Conservation (phyloP, 371 early-diverging fungal genomes). For the Massospora cicadina region DNA sequence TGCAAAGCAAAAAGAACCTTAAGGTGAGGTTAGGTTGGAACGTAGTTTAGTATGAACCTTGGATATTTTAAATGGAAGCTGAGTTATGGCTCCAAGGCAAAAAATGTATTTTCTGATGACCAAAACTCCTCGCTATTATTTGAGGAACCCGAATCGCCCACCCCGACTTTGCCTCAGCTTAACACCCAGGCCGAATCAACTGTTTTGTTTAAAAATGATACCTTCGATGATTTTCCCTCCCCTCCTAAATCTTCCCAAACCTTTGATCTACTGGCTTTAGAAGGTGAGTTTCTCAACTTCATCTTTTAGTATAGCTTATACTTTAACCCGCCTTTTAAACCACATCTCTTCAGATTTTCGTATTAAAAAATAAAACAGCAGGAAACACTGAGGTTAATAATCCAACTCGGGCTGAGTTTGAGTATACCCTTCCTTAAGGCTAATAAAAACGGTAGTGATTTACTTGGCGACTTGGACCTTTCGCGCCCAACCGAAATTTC, state of each 20-base stretch:
- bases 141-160: background rate
- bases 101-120: background rate
- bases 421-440: too few relatives aligned
- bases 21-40: too few relatives aligned
- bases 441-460: background rate
- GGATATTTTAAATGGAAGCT: background rate
- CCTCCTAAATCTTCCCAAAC: background rate
- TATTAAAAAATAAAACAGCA: too few relatives aligned
- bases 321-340: too few relatives aligned
- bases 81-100: background rate
- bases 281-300: too few relatives aligned
- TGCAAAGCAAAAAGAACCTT: too few relatives aligned
- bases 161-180: background rate
- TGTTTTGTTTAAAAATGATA: background rate
- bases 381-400: too few relatives aligned
- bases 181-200: background rate
- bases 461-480: background rate
- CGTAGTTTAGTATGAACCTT: background rate
- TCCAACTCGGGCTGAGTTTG: too few relatives aligned
- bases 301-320: too few relatives aligned
- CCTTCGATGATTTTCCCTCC: background rate
- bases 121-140: background rate
- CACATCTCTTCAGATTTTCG: too few relatives aligned
- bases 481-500: background rate
- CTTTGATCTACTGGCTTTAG: background rate